phyloP scores from a whole-genome alignment of 2,329 filamentous ascomycete species.

The Xylaria digitata region DNA sequence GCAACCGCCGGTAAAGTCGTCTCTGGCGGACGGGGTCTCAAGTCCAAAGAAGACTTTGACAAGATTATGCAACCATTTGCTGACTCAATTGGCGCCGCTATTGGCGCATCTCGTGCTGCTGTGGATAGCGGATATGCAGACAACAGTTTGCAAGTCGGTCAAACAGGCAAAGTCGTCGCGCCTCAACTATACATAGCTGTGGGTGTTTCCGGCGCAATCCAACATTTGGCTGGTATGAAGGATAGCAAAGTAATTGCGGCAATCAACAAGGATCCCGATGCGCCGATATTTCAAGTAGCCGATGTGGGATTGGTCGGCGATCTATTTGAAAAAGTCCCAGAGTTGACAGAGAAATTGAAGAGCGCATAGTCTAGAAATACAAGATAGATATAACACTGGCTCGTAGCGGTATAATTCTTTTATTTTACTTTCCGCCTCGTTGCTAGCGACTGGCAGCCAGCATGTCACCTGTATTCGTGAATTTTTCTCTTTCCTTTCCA shows the following conservation, averaged over 20 bases:
- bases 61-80: constrained; percentile 90
- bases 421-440: not conserved
- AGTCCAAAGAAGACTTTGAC: constrained; percentile 98
- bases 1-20: constrained; percentile 90
- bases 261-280: constrained; percentile 98
- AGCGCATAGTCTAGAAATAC: constrained; percentile 52
- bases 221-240: constrained; percentile 99
- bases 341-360: constrained; percentile 95
- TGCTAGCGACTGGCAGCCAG: constrained; percentile 60
- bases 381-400: constrained; percentile 38
- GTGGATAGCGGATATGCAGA: constrained; percentile 98
- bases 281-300: constrained; percentile 97
- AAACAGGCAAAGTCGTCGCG: constrained; percentile 98
- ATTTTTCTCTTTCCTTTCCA: constrained; percentile 84
- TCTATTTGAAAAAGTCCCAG: constrained; percentile 93
- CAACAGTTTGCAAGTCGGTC: constrained; percentile 97
- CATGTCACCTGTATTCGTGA: constrained; percentile 69
- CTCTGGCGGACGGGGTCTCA: constrained; percentile 91
- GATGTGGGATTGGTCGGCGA: constrained; percentile 96
- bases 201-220: constrained; percentile 96
- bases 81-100: constrained; percentile 92
- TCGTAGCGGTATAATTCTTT: constrained; percentile 32
- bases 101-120: constrained; percentile 92
- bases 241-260: constrained; percentile 99
- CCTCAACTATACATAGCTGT: constrained; percentile 95